Evolutionary conservation across 2,329 filamentous ascomycete species (phyloP).

Genomic region (Lasiodiplodia hormozganensis): DNA sequence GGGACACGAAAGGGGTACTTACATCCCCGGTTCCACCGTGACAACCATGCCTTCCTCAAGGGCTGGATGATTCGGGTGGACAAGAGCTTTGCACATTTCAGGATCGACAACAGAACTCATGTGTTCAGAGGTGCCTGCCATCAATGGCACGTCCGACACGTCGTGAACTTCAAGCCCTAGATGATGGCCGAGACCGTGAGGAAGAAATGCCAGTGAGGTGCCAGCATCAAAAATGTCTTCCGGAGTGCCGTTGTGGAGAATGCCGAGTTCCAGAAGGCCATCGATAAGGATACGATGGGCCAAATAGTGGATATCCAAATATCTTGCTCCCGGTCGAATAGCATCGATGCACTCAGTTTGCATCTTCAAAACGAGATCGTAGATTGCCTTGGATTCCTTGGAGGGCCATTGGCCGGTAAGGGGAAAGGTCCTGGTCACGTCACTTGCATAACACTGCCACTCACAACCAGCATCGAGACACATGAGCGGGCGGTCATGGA

Average conservation of each 20-base stretch:
- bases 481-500: slow-evolving; percentile 72
- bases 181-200: slow-evolving; percentile 90
- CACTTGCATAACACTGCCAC: slow-evolving; percentile 83
- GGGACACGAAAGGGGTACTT: slow-evolving; percentile 27
- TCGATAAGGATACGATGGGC: slow-evolving; percentile 76
- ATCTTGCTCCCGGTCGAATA: slow-evolving; percentile 72
- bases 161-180: slow-evolving; percentile 94
- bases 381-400: slow-evolving; percentile 73
- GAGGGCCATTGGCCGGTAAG: slow-evolving; percentile 72
- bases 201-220: slow-evolving; percentile 89
- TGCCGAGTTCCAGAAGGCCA: slow-evolving; percentile 73
- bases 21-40: slow-evolving; percentile 62
- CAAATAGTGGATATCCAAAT: slow-evolving; percentile 73
- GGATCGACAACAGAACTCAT: slow-evolving; percentile 43
- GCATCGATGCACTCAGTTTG: slow-evolving; percentile 75
- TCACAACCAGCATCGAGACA: slow-evolving; percentile 90
- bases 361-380: slow-evolving; percentile 81
- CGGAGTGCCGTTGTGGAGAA: slow-evolving; percentile 69
- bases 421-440: slow-evolving; percentile 89
- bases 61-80: slow-evolving; percentile 42
- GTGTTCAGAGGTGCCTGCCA: slow-evolving; percentile 31
- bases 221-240: slow-evolving; percentile 78
- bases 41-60: slow-evolving; percentile 63
- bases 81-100: slow-evolving; percentile 41
- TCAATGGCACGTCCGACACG: slow-evolving; percentile 35